Evolutionary conservation across 2,329 filamentous ascomycete genomes (phyloP).

Genomic region (Phialocephala sp.): DNA sequence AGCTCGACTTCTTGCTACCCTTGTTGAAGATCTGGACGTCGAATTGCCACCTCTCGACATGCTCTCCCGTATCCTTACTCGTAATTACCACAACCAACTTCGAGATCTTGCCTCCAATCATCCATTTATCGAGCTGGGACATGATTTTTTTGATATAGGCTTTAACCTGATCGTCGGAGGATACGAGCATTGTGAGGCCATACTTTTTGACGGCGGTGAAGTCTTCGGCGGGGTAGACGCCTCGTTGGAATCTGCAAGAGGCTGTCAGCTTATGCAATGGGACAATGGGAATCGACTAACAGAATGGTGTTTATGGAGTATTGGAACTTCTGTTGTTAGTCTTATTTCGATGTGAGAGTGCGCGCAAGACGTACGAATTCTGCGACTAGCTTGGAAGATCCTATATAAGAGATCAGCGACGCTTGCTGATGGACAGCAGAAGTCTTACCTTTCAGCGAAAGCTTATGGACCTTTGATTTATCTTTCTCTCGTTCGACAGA

Average conservation of each 20-base stretch:
- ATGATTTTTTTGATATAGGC: conserved; percentile 99
- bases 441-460: conserved; percentile 80
- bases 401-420: conserved; percentile 48
- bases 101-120: conserved; percentile 94
- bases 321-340: conserved; percentile 70
- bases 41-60: conserved; percentile 98
- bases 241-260: conserved; percentile 75
- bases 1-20: conserved; percentile 23
- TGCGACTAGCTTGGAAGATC: conserved; percentile 83
- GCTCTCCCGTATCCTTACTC: conserved; percentile 94
- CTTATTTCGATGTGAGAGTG: neutral
- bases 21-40: conserved; percentile 61
- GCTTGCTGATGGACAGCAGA: neutral
- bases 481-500: conserved; percentile 54
- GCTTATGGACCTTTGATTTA: conserved; percentile 92
- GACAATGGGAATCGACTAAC: conserved; percentile 53
- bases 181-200: conserved; percentile 84
- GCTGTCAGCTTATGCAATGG: conserved; percentile 10
- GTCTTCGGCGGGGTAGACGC: conserved; percentile 90
- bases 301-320: conserved; percentile 98
- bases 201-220: conserved; percentile 99
- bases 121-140: conserved; percentile 97
- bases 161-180: conserved; percentile 96
- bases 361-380: conserved; percentile 77
- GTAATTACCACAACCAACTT: conserved; percentile 97